phyloP scores from a whole-genome alignment of 306 rosid genomes.

The Gastrolobium villosum region DNA sequence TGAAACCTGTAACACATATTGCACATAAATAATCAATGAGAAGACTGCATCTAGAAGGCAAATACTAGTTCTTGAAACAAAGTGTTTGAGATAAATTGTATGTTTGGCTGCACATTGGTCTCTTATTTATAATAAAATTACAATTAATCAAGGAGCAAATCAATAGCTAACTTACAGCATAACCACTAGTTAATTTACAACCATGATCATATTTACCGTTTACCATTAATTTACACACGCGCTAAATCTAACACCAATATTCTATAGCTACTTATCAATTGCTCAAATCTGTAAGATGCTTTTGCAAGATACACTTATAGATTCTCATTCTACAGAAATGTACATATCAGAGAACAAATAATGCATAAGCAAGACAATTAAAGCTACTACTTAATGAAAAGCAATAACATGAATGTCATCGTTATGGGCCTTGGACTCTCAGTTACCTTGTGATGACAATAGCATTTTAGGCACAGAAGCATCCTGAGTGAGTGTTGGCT shows the following conservation, averaged over 20 bases:
- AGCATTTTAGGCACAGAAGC: constrained; percentile 48
- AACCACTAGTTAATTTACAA: not conserved
- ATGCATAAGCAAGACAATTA: not conserved
- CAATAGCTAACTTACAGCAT: not conserved
- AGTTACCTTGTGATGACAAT: constrained; percentile 60
- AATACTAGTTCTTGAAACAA: not conserved
- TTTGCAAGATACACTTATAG: constrained; percentile 34
- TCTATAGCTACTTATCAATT: not conserved
- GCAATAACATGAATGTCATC: not conserved
- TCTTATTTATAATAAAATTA: not conserved
- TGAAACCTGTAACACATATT: not conserved
- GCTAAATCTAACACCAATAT: constrained; percentile 7
- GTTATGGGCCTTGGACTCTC: not conserved
- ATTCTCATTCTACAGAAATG: constrained; percentile 25
- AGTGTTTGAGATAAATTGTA: constrained; percentile 14
- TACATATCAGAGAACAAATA: constrained; percentile 38
- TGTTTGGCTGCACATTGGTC: not conserved
- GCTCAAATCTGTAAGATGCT: constrained; percentile 31
- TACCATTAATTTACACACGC: not conserved
- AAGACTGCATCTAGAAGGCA: constrained; percentile 4
- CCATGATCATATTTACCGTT: not conserved
- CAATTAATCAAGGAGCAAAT: not conserved
- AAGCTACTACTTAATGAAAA: constrained; percentile 17
- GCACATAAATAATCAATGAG: not conserved
- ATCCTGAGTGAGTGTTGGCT: constrained; percentile 40